These are phyloP conservation scores for Nakataea oryzae DNA, from an alignment of 2,329 filamentous ascomycete genomes.

Conservation along the genomic window DNA sequence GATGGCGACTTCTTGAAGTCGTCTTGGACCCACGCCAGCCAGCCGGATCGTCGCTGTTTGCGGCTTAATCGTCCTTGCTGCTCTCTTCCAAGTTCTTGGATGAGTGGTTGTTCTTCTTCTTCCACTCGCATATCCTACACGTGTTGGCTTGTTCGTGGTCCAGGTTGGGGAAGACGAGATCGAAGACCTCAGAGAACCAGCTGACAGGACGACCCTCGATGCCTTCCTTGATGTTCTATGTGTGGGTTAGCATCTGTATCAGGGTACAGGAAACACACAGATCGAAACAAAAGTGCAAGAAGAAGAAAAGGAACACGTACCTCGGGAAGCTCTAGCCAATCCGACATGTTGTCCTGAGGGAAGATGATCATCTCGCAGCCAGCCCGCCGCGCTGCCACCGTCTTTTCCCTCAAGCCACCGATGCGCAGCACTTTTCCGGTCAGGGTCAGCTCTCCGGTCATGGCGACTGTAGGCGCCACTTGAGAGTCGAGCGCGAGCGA, in stretches of 20 bases:
- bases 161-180: conserved; percentile 76
- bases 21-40: neutral
- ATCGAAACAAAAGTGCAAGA: neutral
- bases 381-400: conserved; percentile 83
- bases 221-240: conserved; percentile 92
- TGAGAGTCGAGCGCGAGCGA: conserved; percentile 71
- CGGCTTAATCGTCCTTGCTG: conserved; percentile 21
- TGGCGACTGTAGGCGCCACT: conserved; percentile 79
- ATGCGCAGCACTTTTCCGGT: conserved; percentile 95
- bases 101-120: conserved; percentile 34
- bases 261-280: neutral
- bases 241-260: neutral
- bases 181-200: conserved; percentile 93
- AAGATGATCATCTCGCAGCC: conserved; percentile 92
- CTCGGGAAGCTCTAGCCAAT: conserved; percentile 95
- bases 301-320: conserved; percentile 45
- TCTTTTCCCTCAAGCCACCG: conserved; percentile 91
- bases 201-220: conserved; percentile 83
- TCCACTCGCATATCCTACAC: conserved; percentile 53
- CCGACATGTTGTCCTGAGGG: conserved; percentile 87
- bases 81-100: conserved; percentile 49
- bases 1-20: neutral
- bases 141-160: conserved; percentile 64
- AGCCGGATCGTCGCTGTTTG: neutral
- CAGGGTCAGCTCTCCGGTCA: conserved; percentile 95